phyloP scores from a whole-genome alignment of 2,329 filamentous ascomycete genomes.

The Diaporthe vexans region DNA sequence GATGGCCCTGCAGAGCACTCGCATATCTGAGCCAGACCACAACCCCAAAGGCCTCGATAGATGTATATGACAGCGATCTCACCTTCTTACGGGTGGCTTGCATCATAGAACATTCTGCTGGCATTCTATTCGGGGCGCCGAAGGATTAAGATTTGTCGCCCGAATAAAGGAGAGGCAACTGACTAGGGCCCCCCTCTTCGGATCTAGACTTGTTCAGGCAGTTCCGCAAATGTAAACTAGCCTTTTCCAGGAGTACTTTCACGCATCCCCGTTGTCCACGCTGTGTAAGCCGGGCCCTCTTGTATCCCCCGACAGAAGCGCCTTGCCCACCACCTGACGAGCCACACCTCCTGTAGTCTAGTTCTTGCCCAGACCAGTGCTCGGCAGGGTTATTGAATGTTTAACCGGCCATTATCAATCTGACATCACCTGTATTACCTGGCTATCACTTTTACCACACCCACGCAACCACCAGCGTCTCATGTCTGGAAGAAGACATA shows the following conservation, averaged over 20 bases:
- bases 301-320: slow-evolving; percentile 6
- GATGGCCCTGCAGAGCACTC: neutral
- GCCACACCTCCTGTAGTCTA: neutral
- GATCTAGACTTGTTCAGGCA: neutral
- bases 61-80: neutral
- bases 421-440: slow-evolving; percentile 12
- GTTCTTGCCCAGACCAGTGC: neutral
- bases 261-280: neutral
- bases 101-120: neutral
- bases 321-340: neutral
- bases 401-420: slow-evolving; percentile 15
- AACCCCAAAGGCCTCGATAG: neutral
- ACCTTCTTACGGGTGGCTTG: neutral
- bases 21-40: neutral
- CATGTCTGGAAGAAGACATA: slow-evolving; percentile 20
- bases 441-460: slow-evolving; percentile 2
- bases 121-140: neutral
- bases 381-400: slow-evolving; percentile 22
- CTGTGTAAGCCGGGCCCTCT: slow-evolving; percentile 8
- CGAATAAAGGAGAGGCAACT: neutral
- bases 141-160: neutral
- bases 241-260: neutral
- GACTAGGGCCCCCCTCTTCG: neutral
- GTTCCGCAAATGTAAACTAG: neutral
- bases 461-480: neutral